Percentiles rank a stretch among this genome's conserved stretches.
Conservation (phyloP, 805 yeast genomes). For the Yamadazyma akitaensis region DNA sequence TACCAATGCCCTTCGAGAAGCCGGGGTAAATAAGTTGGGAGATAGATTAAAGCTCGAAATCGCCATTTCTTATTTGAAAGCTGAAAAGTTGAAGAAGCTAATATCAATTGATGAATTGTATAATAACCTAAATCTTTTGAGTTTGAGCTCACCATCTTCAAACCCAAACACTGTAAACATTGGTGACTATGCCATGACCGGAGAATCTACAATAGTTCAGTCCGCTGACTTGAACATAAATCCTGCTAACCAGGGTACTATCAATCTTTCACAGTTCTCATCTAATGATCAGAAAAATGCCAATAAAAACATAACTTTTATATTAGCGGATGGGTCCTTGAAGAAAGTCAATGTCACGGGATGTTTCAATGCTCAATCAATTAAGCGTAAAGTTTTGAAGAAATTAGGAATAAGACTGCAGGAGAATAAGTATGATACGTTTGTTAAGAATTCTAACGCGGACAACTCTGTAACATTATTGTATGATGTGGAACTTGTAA, state of each 20-base stretch:
- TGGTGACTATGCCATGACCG: slow-evolving; percentile 8
- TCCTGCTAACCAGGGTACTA: slow-evolving; percentile 2
- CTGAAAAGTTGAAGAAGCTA: slow-evolving; percentile 23
- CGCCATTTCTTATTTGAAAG: slow-evolving; percentile 48
- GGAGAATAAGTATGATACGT: slow-evolving; percentile 56
- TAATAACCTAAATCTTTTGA: slow-evolving; percentile 10
- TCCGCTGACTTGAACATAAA: slow-evolving; percentile 6
- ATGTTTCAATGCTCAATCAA: slow-evolving; percentile 76
- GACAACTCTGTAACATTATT: slow-evolving; percentile 37
- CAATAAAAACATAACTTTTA: slow-evolving; percentile 54
- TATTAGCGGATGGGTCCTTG: slow-evolving; percentile 69
- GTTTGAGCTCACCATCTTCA: slow-evolving; percentile 8
- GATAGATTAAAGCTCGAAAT: slow-evolving; percentile 71
- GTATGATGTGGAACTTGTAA: slow-evolving; percentile 76
- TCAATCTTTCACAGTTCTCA: slow-evolving; percentile 6
- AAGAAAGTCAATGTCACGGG: slow-evolving; percentile 70
- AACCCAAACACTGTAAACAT: slow-evolving; percentile 6
- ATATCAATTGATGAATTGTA: slow-evolving; percentile 27
- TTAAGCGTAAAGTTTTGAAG: slow-evolving; percentile 65
- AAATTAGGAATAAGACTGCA: slow-evolving; percentile 47
- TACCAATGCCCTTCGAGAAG: slow-evolving; percentile 57
- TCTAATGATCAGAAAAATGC: slow-evolving; percentile 17
- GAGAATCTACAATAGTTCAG: slow-evolving; percentile 13
- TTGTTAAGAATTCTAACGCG: slow-evolving; percentile 45
- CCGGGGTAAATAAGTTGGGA: slow-evolving; percentile 77